A percentile compares a stretch with the other conserved stretches of the same genome.
These are phyloP conservation scores for Paragyromitra xinjiangensis DNA, from an alignment of 495 filamentous ascomycete species.

Conservation along the genomic window DNA sequence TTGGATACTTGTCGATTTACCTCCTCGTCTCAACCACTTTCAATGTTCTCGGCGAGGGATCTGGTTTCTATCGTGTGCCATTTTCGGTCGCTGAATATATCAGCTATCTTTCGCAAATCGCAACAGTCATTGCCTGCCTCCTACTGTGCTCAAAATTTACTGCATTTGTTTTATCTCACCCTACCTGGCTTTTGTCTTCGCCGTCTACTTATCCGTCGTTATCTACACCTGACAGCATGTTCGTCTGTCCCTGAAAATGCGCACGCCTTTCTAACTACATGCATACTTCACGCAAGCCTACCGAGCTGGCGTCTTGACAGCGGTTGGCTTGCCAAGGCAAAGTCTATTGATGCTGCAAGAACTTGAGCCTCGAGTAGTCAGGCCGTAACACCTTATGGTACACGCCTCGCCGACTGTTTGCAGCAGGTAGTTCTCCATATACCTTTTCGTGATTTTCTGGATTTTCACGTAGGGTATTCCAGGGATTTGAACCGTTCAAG, in stretches of 20 bases:
- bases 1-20: not conserved
- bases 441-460: not conserved
- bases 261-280: not conserved
- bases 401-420: not conserved
- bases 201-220: not conserved
- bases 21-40: not conserved
- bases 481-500: not conserved
- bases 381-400: not conserved
- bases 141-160: not conserved
- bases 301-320: not conserved
- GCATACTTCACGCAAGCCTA: not conserved
- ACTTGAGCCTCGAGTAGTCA: not conserved
- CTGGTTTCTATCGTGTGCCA: too few relatives aligned
- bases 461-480: not conserved
- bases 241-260: conserved; percentile 9
- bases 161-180: not conserved
- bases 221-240: not conserved
- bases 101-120: too few relatives aligned
- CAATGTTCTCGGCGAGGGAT: not conserved
- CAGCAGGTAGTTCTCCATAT: not conserved
- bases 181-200: not conserved
- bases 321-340: not conserved
- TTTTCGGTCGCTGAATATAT: too few relatives aligned
- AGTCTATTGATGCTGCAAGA: not conserved
- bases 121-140: too few relatives aligned